Base-by-base conservation (phyloP, 352 stramenopile genomes). In the Phytophthora sp. region DNA sequence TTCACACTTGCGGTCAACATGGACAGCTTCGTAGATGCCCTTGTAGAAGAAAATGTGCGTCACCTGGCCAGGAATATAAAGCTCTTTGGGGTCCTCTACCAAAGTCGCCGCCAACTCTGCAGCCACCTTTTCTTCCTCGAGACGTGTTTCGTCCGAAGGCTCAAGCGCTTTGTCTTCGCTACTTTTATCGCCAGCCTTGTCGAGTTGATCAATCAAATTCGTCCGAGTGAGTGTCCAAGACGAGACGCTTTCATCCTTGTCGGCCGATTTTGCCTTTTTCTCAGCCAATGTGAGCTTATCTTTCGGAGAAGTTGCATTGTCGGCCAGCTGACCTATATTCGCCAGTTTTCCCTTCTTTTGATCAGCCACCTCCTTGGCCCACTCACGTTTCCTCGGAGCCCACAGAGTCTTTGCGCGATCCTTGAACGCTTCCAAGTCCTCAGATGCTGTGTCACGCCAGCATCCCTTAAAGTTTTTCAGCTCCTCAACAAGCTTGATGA, bases 11-110 rank as follows among this genome's bases (percentile, higher is more conserved):
- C 86, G 86, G 51, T 91, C 77, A 1, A 96, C 88, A 45, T 91
- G 71, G 7, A 93, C 88, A 4, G 88, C 88, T 69, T 96, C 86
- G 42, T 92, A 96, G 16, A 90, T 75, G 7, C 88, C 88, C 42
- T 88, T 89, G 63, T 85, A 76, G 52, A 88, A 94, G 59, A 88
- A 96, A 24, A 96, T 65, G 49, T 93, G 86, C 4, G 84, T 93
- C 54, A 94, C 81, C 18, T 76, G 67, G 20, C 86, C 86, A 8
- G 86, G 86, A 33, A 94, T 89, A 58, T 82, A 94, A 1, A 94
- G 79, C 63, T 94, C 86, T 47, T 90, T 78, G 1, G 81, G 83
- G 31, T 94, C 82, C 29, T 88, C 74, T 12, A 89, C 65, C 29
- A 91, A 31, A 18, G 69, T 69, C 20, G 68, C 66, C 30, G 80